Percentiles rank a stretch among this genome's conserved stretches.
Evolutionary conservation across 768 basidiomycete genomes (phyloP).

Genomic region (Pleurotus giganteus): DNA sequence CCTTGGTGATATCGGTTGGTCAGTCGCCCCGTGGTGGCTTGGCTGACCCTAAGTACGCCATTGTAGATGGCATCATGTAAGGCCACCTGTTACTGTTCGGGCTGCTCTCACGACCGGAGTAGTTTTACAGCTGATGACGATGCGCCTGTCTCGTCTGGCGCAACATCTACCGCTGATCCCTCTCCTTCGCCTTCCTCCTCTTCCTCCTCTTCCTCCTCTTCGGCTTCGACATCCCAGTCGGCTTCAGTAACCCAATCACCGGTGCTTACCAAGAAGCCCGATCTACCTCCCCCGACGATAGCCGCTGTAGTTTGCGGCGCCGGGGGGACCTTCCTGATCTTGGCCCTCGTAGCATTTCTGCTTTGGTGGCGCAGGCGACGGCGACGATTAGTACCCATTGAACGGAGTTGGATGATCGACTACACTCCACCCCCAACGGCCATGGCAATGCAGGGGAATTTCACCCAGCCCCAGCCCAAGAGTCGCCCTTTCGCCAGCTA

Average conservation of each 20-base stretch:
- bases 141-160: background rate
- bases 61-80: slow-evolving; percentile 16
- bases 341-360: background rate
- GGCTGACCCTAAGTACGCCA: background rate
- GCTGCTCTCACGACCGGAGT: background rate
- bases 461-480: background rate
- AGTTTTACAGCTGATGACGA: background rate
- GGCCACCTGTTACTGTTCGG: background rate
- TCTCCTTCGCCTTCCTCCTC: background rate
- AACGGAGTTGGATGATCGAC: slow-evolving; percentile 1
- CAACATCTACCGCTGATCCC: background rate
- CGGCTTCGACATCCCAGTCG: background rate
- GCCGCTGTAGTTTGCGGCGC: background rate
- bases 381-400: background rate
- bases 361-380: background rate
- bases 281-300: background rate
- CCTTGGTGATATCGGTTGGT: slow-evolving; percentile 10
- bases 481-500: background rate
- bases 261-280: background rate
- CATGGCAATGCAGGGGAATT: background rate
- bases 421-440: background rate
- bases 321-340: background rate
- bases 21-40: background rate
- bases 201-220: background rate
- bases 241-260: background rate